Evolutionary conservation across 2,329 filamentous ascomycete genomes (phyloP), one percentile per base, ranked within the genome.

Genomic region (Cordyceps cateniannulata): DNA sequence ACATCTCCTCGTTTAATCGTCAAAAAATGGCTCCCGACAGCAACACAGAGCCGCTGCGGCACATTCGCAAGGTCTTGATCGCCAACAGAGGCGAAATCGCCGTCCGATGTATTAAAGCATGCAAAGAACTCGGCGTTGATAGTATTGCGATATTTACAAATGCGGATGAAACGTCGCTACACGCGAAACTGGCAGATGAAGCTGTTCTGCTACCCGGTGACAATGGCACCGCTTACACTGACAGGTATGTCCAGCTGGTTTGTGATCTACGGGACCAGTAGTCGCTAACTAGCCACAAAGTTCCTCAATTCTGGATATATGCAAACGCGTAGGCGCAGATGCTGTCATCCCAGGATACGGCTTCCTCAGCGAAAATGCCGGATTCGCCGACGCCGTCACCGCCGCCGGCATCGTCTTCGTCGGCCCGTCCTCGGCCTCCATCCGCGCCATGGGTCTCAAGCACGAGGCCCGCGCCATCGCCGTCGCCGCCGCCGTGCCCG

Each of bases 341-440:
- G 83, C 82, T 3, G 79, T 89, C 18, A 83, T 87, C 51, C 84
- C 85, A 0, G 85, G 85, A 3, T 88, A 88, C 72, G 85, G 85
- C 1, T 88, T 87, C 63, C 70, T 88, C 3, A 82, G 79, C 8
- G 85, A 88, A 61, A 86, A 86, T 66, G 78, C 81, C 7, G 78
- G 81, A 9, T 89, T 89, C 65, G 84, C 85, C 1, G 69, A 74
- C 52, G 69, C 76, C 24, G 80, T 84, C 8, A 66, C 73, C 7
- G 72, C 78, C 18, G 81, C 81, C 1, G 84, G 83, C 0, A 74
- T 87, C 59, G 72, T 73, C 0, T 88, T 84, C 68, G 78, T 83
- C 2, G 86, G 86, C 0, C 85, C 86, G 0, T 77, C 76, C 3
- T 74, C 81, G 0, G 73, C 76, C 27, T 72, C 72, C 20, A 85